phyloP scores from a whole-genome alignment of 495 filamentous ascomycete genomes.

The Apodospora peruviana region DNA sequence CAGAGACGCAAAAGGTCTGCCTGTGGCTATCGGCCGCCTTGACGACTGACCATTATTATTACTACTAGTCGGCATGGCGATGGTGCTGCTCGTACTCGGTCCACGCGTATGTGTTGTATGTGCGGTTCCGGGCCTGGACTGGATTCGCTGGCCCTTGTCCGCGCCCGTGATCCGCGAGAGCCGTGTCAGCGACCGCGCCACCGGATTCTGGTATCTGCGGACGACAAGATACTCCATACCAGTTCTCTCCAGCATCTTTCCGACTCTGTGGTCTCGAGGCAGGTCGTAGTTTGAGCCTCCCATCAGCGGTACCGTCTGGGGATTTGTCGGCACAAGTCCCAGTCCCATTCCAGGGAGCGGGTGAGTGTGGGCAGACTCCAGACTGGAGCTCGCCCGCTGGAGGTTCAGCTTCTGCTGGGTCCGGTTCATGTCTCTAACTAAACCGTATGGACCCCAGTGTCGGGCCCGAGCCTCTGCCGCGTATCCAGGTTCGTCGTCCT shows the following conservation, averaged over 20 bases:
- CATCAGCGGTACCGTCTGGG: slow-evolving; percentile 30
- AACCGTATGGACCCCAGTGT: slow-evolving; percentile 7
- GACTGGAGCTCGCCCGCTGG: slow-evolving; percentile 58
- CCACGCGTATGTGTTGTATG: slow-evolving; percentile 6
- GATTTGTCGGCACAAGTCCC: slow-evolving; percentile 26
- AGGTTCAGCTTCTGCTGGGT: slow-evolving; percentile 70
- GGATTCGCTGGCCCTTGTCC: slow-evolving; percentile 41
- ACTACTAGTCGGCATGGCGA: neutral
- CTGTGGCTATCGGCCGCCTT: slow-evolving; percentile 22
- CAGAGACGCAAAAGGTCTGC: slow-evolving; percentile 21
- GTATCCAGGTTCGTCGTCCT: slow-evolving; percentile 18
- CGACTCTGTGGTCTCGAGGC: slow-evolving; percentile 46
- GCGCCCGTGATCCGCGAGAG: slow-evolving; percentile 44
- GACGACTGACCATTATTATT: neutral
- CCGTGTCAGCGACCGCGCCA: slow-evolving; percentile 52
- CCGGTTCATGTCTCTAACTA: slow-evolving; percentile 49
- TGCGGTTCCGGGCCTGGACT: slow-evolving; percentile 18
- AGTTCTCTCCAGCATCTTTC: slow-evolving; percentile 55
- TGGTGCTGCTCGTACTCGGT: neutral
- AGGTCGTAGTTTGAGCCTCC: slow-evolving; percentile 35
- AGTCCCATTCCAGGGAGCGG: slow-evolving; percentile 24
- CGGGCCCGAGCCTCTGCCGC: slow-evolving; percentile 11
- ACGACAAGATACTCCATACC: slow-evolving; percentile 62
- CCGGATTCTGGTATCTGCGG: slow-evolving; percentile 61
- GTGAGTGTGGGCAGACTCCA: slow-evolving; percentile 49